phyloP scores from a whole-genome alignment of 495 filamentous ascomycete species.

The Podospora comata region DNA sequence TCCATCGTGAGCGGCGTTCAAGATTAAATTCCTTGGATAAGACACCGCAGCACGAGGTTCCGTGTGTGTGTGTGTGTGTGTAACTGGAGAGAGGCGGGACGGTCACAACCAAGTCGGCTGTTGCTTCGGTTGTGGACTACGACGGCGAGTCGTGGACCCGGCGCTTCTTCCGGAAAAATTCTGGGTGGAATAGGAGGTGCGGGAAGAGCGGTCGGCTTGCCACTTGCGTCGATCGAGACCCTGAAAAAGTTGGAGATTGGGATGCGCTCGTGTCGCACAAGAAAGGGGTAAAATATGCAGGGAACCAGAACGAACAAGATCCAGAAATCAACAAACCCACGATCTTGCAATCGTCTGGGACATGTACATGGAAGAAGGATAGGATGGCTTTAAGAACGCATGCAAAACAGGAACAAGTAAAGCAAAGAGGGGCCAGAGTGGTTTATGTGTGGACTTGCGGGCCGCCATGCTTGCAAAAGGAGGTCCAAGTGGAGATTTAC shows the following conservation, averaged over 20 bases:
- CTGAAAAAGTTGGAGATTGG: slow-evolving; percentile 2
- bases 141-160: slow-evolving; percentile 4
- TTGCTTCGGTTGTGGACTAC: background rate
- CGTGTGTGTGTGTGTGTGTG: background rate
- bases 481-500: background rate
- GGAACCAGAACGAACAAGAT: background rate
- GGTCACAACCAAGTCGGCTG: background rate
- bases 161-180: slow-evolving; percentile 2
- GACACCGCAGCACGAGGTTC: background rate
- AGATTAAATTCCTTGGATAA: background rate
- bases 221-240: background rate
- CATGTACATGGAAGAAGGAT: background rate
- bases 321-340: background rate
- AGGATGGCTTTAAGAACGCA: background rate
- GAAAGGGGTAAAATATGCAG: background rate
- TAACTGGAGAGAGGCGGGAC: background rate
- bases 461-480: background rate
- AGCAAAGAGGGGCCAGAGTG: slow-evolving; percentile 1
- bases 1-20: slow-evolving; percentile 25
- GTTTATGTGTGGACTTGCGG: slow-evolving; percentile 6
- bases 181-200: slow-evolving; percentile 1
- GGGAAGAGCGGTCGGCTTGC: background rate
- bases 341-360: background rate
- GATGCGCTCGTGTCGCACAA: slow-evolving; percentile 1
- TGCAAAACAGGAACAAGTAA: slow-evolving; percentile 3